Conservation (phyloP, 2,329 filamentous ascomycete genomes). For the Penicillium sp. region DNA sequence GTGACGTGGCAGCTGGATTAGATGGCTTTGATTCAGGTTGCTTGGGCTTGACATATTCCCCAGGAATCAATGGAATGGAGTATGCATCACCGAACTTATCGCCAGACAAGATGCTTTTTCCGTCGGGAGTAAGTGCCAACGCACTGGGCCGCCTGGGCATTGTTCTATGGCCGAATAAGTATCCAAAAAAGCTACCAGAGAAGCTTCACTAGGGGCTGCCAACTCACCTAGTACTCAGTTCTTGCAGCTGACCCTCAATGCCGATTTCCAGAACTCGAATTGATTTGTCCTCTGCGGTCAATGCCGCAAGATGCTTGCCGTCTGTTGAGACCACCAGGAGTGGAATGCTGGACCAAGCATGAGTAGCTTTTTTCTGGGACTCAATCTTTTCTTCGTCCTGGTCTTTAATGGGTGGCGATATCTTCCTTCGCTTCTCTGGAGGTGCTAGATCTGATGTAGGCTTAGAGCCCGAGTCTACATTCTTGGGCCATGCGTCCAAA, state of each 20-base stretch:
- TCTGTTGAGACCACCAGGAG: slow-evolving; percentile 60
- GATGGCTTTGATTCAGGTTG: slow-evolving; percentile 33
- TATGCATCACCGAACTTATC: slow-evolving; percentile 99
- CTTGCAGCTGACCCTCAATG: slow-evolving; percentile 54
- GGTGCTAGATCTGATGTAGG: slow-evolving; percentile 30
- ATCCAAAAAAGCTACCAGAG: slow-evolving; percentile 7
- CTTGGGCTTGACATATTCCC: slow-evolving; percentile 29
- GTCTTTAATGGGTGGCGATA: slow-evolving; percentile 28
- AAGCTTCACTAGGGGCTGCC: too few species aligned
- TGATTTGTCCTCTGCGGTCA: slow-evolving; percentile 87
- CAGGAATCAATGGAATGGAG: slow-evolving; percentile 64
- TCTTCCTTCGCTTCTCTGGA: slow-evolving; percentile 43
- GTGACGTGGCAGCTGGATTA: slow-evolving; percentile 50
- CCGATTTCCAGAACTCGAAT: slow-evolving; percentile 74
- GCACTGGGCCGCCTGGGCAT: slow-evolving; percentile 90
- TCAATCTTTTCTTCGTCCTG: slow-evolving; percentile 11
- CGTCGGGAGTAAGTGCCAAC: slow-evolving; percentile 63
- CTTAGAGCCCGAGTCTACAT: slow-evolving; percentile 27
- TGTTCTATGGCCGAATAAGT: slow-evolving; percentile 44
- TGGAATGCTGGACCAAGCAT: slow-evolving; percentile 56
- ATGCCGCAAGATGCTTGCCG: slow-evolving; percentile 63
- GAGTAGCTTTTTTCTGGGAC: too few species aligned
- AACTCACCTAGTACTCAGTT: slow-evolving; percentile 65
- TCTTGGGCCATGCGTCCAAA: slow-evolving; percentile 55
- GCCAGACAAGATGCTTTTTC: slow-evolving; percentile 67